Evolutionary conservation across 23 red algal species (phyloP).

Genomic region (Gracilaria gracilis): DNA sequence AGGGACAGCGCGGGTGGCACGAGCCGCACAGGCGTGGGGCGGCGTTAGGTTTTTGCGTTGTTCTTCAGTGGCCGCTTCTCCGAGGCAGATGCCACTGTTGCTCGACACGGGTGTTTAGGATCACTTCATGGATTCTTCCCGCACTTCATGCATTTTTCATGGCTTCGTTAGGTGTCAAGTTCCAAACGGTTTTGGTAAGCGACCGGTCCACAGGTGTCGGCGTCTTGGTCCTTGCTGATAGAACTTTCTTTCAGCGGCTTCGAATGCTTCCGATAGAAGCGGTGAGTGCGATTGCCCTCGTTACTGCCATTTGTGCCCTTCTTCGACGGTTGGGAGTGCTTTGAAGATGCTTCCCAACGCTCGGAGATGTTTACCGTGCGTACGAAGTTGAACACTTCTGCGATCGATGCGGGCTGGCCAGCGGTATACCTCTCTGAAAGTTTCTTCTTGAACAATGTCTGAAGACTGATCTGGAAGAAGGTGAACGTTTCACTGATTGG

Average conservation of each 20-base stretch:
- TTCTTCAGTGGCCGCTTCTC: neutral
- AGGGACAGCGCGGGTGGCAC: neutral
- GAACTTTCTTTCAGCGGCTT: neutral
- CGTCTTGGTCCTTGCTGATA: neutral
- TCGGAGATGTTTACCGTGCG: neutral
- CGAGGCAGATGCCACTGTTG: neutral
- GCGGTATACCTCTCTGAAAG: neutral
- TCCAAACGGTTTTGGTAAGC: neutral
- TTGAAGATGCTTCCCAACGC: neutral
- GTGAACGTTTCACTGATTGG: neutral
- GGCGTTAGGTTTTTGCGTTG: neutral
- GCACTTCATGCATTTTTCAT: conserved; percentile 22
- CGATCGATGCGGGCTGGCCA: neutral
- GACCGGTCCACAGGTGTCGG: conserved; percentile 6
- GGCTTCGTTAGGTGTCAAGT: neutral
- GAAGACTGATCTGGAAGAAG: neutral
- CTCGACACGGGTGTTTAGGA: neutral
- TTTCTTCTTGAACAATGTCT: neutral
- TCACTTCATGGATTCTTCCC: neutral
- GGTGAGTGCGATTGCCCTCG: neutral
- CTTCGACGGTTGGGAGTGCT: neutral
- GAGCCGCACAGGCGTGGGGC: conserved; percentile 1
- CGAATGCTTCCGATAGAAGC: neutral
- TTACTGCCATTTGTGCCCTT: neutral
- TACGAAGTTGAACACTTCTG: conserved; percentile 3